Evolutionary conservation across 1,284 basidiomycete genomes (phyloP), one percentile per base, ranked within the genome.

Genomic region (Apiotrichum veenhuisii): DNA sequence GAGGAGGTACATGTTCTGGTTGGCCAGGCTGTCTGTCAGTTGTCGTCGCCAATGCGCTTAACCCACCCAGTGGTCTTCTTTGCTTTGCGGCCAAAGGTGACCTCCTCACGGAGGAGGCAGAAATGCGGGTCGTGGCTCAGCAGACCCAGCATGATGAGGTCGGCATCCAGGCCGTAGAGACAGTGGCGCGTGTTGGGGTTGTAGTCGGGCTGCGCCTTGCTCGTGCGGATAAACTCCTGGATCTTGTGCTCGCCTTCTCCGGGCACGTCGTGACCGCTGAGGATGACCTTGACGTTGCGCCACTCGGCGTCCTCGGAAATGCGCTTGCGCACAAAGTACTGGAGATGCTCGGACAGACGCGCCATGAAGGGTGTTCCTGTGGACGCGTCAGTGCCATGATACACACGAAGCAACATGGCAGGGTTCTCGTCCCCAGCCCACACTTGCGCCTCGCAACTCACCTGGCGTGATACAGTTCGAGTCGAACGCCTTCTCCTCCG

Each of bases 201-300:
- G 65, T 98, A 96, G 72, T 89, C 88, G 11, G 89, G 89, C 76
- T 98, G 96, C 26, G 96, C 93, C 69, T 95, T 91, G 57, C 87
- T 86, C 61, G 92, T 80, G 50, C 96, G 88, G 71, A 99, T 98
- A 77, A 95, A 98, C 76, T 98, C 96, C 89, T 98, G 98, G 68
- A 99, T 95, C 82, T 99, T 99, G 83, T 99, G 96, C 75, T 99
- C 96, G 62, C 96, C 96, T 76, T 99, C 96, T 63, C 96, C 96
- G 0, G 95, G 95, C 5, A 96, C 91, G 67, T 98, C 94, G 75
- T 98, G 94, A n/a, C 95, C 96, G 38, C 92, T 96, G 44, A 99
- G 81, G 50, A 99, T 90, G 47, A 98, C 93, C 68, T 92, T 83
- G 45, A 98, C 86, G 57, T 87, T 83, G 60, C 89, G 82, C 96